phyloP scores from a whole-genome alignment of 305 asterid genomes.

The Caryopteris hybrid region DNA sequence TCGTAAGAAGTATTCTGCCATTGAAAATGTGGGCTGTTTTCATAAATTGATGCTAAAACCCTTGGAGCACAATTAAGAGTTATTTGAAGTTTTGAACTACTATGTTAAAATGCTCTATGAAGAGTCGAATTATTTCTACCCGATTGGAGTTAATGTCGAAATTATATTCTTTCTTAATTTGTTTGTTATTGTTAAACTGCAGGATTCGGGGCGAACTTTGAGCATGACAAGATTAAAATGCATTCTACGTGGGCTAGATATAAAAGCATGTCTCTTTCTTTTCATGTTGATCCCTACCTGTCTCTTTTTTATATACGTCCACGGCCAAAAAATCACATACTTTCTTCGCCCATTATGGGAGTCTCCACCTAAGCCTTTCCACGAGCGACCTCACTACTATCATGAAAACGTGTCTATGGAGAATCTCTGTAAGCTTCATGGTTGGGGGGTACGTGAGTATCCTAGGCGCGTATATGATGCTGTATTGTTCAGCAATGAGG shows the following conservation, averaged over 20 bases:
- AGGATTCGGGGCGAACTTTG: slow-evolving; percentile 58
- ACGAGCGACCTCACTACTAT: slow-evolving; percentile 88
- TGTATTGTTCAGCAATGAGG: slow-evolving; percentile 86
- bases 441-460: slow-evolving; percentile 89
- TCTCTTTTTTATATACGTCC: slow-evolving; percentile 48
- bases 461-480: slow-evolving; percentile 98
- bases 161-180: not conserved
- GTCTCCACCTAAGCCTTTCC: slow-evolving; percentile 84
- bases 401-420: slow-evolving; percentile 91
- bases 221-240: slow-evolving; percentile 79
- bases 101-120: not conserved
- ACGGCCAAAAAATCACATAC: slow-evolving; percentile 93
- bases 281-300: slow-evolving; percentile 65
- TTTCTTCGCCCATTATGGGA: slow-evolving; percentile 95
- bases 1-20: not conserved
- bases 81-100: not conserved
- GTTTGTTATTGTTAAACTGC: slow-evolving; percentile 24
- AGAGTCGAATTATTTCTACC: not conserved
- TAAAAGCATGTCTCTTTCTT: slow-evolving; percentile 55
- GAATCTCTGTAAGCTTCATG: slow-evolving; percentile 85
- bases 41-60: no score
- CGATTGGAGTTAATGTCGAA: not conserved
- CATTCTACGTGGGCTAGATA: slow-evolving; percentile 71
- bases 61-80: not conserved
- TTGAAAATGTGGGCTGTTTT: not conserved